Evolutionary conservation across 1,284 basidiomycete genomes (phyloP).

Genomic region (Singerocomus inundabilis): DNA sequence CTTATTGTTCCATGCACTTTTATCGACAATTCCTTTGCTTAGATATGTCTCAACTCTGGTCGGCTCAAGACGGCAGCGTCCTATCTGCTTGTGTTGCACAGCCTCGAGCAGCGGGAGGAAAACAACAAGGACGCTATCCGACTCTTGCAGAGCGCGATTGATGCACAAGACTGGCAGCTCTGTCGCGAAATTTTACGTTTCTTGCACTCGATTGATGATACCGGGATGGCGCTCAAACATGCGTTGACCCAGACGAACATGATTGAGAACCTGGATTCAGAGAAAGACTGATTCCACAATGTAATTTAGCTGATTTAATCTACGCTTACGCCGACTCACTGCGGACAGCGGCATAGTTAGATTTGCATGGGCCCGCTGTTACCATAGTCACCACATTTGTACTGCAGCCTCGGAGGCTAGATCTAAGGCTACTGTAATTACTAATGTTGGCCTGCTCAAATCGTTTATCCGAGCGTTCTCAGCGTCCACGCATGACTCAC

Average conservation of each 20-base stretch:
- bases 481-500: no score
- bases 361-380: background rate
- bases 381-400: no score
- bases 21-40: conserved; percentile 1
- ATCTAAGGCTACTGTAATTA: no score
- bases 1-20: background rate
- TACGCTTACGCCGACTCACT: background rate
- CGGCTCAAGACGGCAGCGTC: conserved; percentile 89
- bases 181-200: conserved; percentile 91
- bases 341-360: background rate
- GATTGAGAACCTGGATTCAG: conserved; percentile 6
- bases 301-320: conserved; percentile 4
- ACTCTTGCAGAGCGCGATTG: conserved; percentile 72
- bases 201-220: conserved; percentile 86
- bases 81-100: conserved; percentile 92
- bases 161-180: conserved; percentile 75
- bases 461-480: no score
- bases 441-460: no score
- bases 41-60: conserved; percentile 77
- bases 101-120: conserved; percentile 85
- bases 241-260: conserved; percentile 49
- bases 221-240: conserved; percentile 66
- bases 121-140: conserved; percentile 77
- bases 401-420: no score
- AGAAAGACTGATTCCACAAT: background rate